Percentiles rank a stretch among this genome's conserved stretches.
Evolutionary conservation across 768 basidiomycete species (phyloP).

Genomic region (Boletus barrowsii): DNA sequence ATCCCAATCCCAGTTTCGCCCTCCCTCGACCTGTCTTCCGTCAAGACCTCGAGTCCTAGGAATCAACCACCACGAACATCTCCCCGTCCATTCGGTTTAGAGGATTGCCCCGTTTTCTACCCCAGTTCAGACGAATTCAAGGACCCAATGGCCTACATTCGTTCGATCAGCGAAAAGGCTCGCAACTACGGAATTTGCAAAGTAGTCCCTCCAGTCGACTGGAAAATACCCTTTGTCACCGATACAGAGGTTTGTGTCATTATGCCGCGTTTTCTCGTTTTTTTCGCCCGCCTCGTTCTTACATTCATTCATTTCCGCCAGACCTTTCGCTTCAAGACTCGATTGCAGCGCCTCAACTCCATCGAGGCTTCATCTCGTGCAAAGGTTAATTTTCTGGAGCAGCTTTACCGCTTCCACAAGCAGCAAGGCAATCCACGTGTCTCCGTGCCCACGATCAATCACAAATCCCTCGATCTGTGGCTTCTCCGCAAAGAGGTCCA

Average conservation of each 20-base stretch:
- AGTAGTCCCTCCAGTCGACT: constrained; percentile 87
- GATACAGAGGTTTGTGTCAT: constrained; percentile 77
- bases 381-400: constrained; percentile 95
- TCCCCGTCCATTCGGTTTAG: constrained; percentile 78
- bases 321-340: constrained; percentile 94
- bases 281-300: constrained; percentile 17
- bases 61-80: constrained; percentile 36
- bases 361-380: constrained; percentile 97
- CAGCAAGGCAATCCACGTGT: constrained; percentile 91
- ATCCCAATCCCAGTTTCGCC: constrained; percentile 62
- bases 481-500: constrained; percentile 89
- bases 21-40: constrained; percentile 61
- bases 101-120: constrained; percentile 86
- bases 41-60: constrained; percentile 63
- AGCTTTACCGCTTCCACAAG: constrained; percentile 93
- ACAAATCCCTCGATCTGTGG: constrained; percentile 92
- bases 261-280: constrained; percentile 24
- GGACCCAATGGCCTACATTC: constrained; percentile 93
- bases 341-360: constrained; percentile 90
- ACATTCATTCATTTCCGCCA: constrained; percentile 26
- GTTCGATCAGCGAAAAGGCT: constrained; percentile 69
- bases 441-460: constrained; percentile 91
- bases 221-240: constrained; percentile 96
- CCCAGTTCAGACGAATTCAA: constrained; percentile 90
- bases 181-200: constrained; percentile 89